Conservation (phyloP, 2,329 filamentous ascomycete genomes). For the Basipetospora chlamydospora region DNA sequence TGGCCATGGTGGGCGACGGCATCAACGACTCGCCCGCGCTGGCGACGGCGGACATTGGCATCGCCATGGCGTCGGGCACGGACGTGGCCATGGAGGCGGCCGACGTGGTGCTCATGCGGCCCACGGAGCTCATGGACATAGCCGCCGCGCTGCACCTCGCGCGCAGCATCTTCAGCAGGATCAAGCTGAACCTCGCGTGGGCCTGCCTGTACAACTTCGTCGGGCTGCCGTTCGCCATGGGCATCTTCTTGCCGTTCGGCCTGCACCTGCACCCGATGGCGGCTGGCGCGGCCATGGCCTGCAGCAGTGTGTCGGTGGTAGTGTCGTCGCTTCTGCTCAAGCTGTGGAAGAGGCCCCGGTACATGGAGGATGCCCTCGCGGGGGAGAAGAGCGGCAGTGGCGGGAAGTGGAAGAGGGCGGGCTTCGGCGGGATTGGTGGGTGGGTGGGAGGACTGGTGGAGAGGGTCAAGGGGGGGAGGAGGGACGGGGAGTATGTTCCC, state of each 20-base stretch:
- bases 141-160: slow-evolving; percentile 72
- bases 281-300: slow-evolving; percentile 87
- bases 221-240: slow-evolving; percentile 93
- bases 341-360: slow-evolving; percentile 69
- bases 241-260: slow-evolving; percentile 80
- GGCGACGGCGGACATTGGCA: slow-evolving; percentile 82
- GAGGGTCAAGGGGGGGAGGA: slow-evolving; percentile 21
- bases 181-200: slow-evolving; percentile 88
- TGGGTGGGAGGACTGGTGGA: slow-evolving; percentile 26
- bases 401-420: too few species aligned
- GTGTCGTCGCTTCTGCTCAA: slow-evolving; percentile 70
- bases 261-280: slow-evolving; percentile 85
- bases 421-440: slow-evolving; percentile 19
- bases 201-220: slow-evolving; percentile 86
- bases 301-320: slow-evolving; percentile 80
- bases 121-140: slow-evolving; percentile 84
- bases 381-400: slow-evolving; percentile 25
- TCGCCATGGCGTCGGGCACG: slow-evolving; percentile 82
- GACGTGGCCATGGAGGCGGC: slow-evolving; percentile 97
- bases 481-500: slow-evolving; percentile 45
- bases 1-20: slow-evolving; percentile 96
- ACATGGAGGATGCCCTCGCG: slow-evolving; percentile 64
- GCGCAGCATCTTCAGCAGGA: slow-evolving; percentile 73
- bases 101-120: slow-evolving; percentile 88
- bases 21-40: slow-evolving; percentile 97